Conservation (phyloP, 2,329 filamentous ascomycete genomes). For the Xylogone sp. region DNA sequence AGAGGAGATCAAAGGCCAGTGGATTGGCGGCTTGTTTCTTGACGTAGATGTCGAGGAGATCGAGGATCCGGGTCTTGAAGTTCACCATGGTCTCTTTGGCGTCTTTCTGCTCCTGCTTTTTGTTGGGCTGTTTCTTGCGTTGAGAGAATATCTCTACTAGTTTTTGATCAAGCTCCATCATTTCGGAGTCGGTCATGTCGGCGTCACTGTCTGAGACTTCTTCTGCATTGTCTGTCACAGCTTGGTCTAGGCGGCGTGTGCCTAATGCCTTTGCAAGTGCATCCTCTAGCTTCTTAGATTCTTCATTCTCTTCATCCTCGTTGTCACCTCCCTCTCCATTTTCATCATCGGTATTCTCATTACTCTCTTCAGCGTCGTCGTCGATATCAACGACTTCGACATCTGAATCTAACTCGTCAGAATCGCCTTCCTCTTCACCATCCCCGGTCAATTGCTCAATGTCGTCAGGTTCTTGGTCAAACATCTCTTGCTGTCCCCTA, state of each 20-base stretch:
- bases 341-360: conserved; percentile 35
- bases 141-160: conserved; percentile 83
- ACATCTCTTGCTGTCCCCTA: conserved; percentile 81
- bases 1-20: conserved; percentile 64
- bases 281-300: conserved; percentile 53
- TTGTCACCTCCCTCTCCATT: conserved; percentile 36
- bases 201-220: conserved; percentile 59
- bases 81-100: conserved; percentile 86
- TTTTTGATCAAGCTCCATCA: conserved; percentile 83
- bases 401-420: conserved; percentile 37
- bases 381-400: conserved; percentile 47
- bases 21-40: conserved; percentile 70
- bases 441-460: conserved; percentile 45
- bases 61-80: conserved; percentile 92
- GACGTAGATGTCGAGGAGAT: conserved; percentile 80
- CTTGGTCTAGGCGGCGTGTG: conserved; percentile 60
- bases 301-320: conserved; percentile 29
- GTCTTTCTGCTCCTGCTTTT: conserved; percentile 81
- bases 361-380: conserved; percentile 36
- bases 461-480: conserved; percentile 63
- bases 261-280: conserved; percentile 76
- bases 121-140: conserved; percentile 59
- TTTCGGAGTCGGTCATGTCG: conserved; percentile 94
- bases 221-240: conserved; percentile 40
- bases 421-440: conserved; percentile 27